Evolutionary conservation across 2,329 filamentous ascomycete genomes (phyloP), one percentile per base, ranked within the genome.

Genomic region (Westerdykella aurantiaca): DNA sequence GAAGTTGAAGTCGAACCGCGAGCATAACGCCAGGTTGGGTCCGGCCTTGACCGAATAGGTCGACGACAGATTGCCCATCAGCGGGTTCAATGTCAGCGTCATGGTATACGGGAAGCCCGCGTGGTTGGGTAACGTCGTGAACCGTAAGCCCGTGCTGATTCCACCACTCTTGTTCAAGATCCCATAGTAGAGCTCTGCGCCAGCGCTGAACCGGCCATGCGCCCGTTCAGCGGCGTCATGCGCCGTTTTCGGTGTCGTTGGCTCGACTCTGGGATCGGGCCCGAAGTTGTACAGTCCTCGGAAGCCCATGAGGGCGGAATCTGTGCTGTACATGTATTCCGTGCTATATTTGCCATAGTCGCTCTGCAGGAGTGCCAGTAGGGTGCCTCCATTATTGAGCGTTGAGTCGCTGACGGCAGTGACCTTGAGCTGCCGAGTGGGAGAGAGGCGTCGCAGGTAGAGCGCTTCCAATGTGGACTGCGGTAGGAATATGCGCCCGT

Each of bases 251-350:
- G 18, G 18, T 31, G 47, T 49, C 13, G 54, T 56, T 29, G 59
- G 55, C 34, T 51, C 56, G 22, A 51, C 48, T 43, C 72, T 68
- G 7, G 80, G 79, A 51, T 91, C 85, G 14, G 82, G 79, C 12
- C 91, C 91, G 63, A 95, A 97, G 65, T 98, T 97, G 74, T 95
- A 98, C 1, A 98, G 74, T 0, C 89, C 93, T 21, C 91, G 80
- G 48, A 95, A 72, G 12, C 93, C 93, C 53, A 98, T 76, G 9
- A 98, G 74, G 0, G 88, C 88, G 23, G 90, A 94, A 59, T 97
- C 93, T 0, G 91, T 94, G 39, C 88, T 95, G 51, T 89, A 91
- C 18, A 98, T 76, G 18, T 89, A 91, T 62, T 98, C 93, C 0
- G 91, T 78, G 43, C 85, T 88, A 68, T 91, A 97, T 57, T 86